Conservation (phyloP, 179 eudicot species). For the Silene coronaria region DNA sequence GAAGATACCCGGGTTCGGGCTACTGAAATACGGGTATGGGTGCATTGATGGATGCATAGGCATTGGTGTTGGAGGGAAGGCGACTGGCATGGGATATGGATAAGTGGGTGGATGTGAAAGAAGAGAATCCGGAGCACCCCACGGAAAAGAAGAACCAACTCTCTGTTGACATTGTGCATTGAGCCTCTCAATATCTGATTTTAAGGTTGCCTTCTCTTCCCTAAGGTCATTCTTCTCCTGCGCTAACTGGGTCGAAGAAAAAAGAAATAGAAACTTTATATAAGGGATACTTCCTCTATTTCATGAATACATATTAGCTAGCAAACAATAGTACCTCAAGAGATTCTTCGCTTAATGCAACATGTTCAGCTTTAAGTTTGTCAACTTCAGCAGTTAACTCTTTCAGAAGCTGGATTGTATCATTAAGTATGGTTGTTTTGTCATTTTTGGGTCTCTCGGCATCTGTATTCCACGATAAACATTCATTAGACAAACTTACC, state of each 20-base stretch:
- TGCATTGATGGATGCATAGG: conserved; percentile 72
- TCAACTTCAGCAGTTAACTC: conserved; percentile 70
- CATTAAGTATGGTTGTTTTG: conserved; percentile 70
- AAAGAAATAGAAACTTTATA: not conserved
- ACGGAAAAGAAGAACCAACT: conserved; percentile 51
- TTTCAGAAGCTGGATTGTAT: conserved; percentile 63
- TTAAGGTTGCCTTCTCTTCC: conserved; percentile 47
- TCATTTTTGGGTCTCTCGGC: conserved; percentile 77
- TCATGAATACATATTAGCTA: not conserved
- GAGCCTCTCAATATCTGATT: conserved; percentile 65
- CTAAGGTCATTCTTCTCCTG: conserved; percentile 36
- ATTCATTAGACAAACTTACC: not conserved
- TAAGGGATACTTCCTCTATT: not conserved
- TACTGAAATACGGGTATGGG: conserved; percentile 59
- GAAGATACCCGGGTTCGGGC: conserved; percentile 48
- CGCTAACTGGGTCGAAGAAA: conserved; percentile 21
- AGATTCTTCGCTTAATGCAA: conserved; percentile 62
- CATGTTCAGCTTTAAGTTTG: conserved; percentile 65
- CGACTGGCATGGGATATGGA: conserved; percentile 54
- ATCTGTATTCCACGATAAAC: conserved; percentile 40
- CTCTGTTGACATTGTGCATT: conserved; percentile 63
- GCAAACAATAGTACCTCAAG: conserved; percentile 45
- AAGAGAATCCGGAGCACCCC: conserved; percentile 65
- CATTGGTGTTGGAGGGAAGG: conserved; percentile 49
- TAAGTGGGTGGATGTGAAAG: conserved; percentile 62